Conservation (phyloP, 306 rosid species). For the Rosa lucieae region DNA sequence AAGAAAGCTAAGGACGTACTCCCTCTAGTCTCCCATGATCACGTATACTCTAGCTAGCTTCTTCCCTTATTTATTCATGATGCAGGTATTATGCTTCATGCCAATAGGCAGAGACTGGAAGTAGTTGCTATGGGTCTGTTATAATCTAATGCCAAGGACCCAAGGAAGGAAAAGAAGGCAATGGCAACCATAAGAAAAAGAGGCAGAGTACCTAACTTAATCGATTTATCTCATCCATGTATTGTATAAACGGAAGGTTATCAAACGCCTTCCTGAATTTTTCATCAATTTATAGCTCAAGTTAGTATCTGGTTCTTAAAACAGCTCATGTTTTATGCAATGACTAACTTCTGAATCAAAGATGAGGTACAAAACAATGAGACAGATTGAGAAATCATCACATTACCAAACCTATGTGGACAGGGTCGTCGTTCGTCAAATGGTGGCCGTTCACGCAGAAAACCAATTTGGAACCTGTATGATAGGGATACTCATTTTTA, state of each 20-base stretch:
- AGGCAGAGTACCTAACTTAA: conserved; percentile 22
- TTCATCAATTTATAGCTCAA: not conserved
- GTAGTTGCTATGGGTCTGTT: not conserved
- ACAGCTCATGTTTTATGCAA: not conserved
- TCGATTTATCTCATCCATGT: no score
- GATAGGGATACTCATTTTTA: not conserved
- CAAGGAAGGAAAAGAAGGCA: conserved; percentile 27
- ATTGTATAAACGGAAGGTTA: no score
- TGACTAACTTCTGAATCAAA: not conserved
- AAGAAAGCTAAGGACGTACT: not conserved
- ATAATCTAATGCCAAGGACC: conserved; percentile 13
- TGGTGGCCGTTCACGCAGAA: not conserved
- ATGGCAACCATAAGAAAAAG: conserved; percentile 33
- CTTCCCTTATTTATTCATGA: not conserved
- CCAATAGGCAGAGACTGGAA: conserved; percentile 26
- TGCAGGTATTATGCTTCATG: not conserved
- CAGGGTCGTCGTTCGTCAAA: not conserved
- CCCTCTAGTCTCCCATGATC: not conserved
- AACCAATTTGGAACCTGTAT: not conserved
- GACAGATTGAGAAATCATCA: not conserved
- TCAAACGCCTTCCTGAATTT: no score
- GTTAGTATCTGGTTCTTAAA: not conserved
- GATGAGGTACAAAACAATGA: not conserved
- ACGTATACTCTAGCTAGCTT: not conserved
- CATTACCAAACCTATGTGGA: not conserved